phyloP scores from a whole-genome alignment of 1,139 yeast species.

The Magnusiomyces tetraspermus region DNA sequence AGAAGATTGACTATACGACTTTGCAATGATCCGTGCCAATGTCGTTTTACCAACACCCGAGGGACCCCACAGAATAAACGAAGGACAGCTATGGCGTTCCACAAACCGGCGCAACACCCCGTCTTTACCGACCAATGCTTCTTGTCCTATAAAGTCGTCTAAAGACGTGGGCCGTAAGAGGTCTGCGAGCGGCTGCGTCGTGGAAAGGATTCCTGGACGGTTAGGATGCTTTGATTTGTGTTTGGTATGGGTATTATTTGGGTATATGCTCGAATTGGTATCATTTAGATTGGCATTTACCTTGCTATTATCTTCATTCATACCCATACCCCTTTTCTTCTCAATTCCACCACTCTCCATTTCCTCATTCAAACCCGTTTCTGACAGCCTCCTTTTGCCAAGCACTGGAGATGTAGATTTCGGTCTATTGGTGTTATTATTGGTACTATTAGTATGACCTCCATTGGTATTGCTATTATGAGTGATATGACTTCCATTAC shows the following conservation, averaged over 20 bases:
- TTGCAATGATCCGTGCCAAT: conserved; percentile 38
- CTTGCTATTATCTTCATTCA: too few species aligned
- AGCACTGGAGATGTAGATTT: too few species aligned
- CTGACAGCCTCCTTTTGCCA: too few species aligned
- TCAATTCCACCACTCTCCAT: too few species aligned
- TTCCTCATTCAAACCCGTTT: too few species aligned
- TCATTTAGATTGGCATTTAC: too few species aligned
- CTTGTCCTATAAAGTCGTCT: conserved; percentile 79
- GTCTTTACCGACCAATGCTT: conserved; percentile 61
- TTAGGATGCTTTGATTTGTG: neutral
- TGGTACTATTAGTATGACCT: too few species aligned
- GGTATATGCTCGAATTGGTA: neutral
- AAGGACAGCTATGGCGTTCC: conserved; percentile 50
- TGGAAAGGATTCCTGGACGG: neutral
- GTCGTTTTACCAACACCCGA: conserved; percentile 92
- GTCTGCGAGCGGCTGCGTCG: conserved; percentile 62
- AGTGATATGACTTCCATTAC: neutral
- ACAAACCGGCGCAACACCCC: conserved; percentile 70
- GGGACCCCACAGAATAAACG: conserved; percentile 89
- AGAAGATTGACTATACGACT: neutral
- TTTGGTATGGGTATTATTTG: neutral
- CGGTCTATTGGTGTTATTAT: too few species aligned
- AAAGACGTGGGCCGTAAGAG: conserved; percentile 65
- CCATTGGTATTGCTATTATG: too few species aligned
- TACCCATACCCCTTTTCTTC: too few species aligned